Evolutionary conservation across 2,329 filamentous ascomycete species (phyloP), one percentile per base, ranked within the genome.

Genomic region (Fusarium graminum): DNA sequence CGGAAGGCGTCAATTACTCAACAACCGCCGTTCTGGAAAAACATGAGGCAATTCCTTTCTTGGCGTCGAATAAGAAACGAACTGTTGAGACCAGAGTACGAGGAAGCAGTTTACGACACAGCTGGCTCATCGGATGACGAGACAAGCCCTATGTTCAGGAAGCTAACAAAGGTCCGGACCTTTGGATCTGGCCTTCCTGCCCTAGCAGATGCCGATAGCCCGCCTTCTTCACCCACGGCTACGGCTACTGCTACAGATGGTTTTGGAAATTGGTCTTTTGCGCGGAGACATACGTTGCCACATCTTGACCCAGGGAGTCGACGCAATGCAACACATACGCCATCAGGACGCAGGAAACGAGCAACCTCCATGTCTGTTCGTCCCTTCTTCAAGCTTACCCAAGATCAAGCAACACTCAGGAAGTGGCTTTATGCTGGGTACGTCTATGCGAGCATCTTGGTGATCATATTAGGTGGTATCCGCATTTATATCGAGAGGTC

Each of bases 401-500:
- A 91, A 32, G 83, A 85, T 14, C 92, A 98, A 80, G 94, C 94
- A 3, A 82, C 83, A 7, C 75, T 88, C 12, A 86, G 93, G 39
- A 97, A 94, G 76, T 96, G 92, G 90, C 68, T 91, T 0, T 98
- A 97, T 74, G 93, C 95, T 4, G 77, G 81, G 1, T 95, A 92
- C 73, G 88, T 93, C 17, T 97, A 97, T 75, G 59, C 82, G 1
- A 85, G 87, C 45, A 86, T 96, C 9, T 51, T 89, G 10, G 72
- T 81, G 1, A 86, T 92, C 30, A 86, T 96, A 51, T 78, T 97
- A 5, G 78, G 88, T 4, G 91, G 89, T 0, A 85, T 98, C 28
- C 87, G 93, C 52, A 81, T 82, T 4, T 91, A 92, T 68, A 87
- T 98, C 47, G 80, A 85, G 38, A 78, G 80, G 41, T 82, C 86